Evolutionary conservation across 352 stramenopile species (phyloP).

Genomic region (Phytophthora melonis): DNA sequence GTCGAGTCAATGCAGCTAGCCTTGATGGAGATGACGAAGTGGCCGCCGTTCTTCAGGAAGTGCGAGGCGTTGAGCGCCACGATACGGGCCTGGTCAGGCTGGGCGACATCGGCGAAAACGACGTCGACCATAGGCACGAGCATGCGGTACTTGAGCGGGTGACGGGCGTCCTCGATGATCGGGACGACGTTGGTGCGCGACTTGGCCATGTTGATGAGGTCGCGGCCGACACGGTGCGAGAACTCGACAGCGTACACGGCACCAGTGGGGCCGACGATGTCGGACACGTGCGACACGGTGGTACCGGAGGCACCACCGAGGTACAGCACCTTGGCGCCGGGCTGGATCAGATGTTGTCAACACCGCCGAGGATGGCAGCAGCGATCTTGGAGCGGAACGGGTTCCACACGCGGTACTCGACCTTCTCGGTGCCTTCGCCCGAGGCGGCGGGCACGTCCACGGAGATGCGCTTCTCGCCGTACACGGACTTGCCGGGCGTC

Average conservation of each 20-base stretch:
- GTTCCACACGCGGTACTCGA: slow-evolving; percentile 99
- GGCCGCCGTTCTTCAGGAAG: slow-evolving; percentile 99
- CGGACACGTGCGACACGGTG: slow-evolving; percentile 98
- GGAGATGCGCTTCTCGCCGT: slow-evolving; percentile 99
- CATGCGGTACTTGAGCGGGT: slow-evolving; percentile 99
- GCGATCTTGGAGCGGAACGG: slow-evolving; percentile 99
- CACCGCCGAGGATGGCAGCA: slow-evolving; percentile 98
- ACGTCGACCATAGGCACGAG: slow-evolving; percentile 99
- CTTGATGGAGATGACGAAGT: slow-evolving; percentile 99
- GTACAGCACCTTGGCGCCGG: slow-evolving; percentile 99
- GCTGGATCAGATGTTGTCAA: slow-evolving; percentile 99
- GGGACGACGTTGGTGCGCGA: slow-evolving; percentile 99
- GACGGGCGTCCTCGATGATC: slow-evolving; percentile 99
- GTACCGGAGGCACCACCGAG: slow-evolving; percentile 98
- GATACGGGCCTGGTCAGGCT: slow-evolving; percentile 99
- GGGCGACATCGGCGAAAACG: slow-evolving; percentile 99
- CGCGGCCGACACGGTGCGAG: slow-evolving; percentile 97
- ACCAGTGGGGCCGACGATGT: slow-evolving; percentile 98
- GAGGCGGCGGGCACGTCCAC: slow-evolving; percentile 95
- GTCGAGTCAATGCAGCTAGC: slow-evolving; percentile 99
- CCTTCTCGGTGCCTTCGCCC: slow-evolving; percentile 94
- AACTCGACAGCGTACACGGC: slow-evolving; percentile 99
- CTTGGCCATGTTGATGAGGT: slow-evolving; percentile 99
- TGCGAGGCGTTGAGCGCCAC: slow-evolving; percentile 99
- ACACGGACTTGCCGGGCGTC: slow-evolving; percentile 98